phyloP scores from a whole-genome alignment of 768 basidiomycete species.

The Candolleomyces efflorescens region DNA sequence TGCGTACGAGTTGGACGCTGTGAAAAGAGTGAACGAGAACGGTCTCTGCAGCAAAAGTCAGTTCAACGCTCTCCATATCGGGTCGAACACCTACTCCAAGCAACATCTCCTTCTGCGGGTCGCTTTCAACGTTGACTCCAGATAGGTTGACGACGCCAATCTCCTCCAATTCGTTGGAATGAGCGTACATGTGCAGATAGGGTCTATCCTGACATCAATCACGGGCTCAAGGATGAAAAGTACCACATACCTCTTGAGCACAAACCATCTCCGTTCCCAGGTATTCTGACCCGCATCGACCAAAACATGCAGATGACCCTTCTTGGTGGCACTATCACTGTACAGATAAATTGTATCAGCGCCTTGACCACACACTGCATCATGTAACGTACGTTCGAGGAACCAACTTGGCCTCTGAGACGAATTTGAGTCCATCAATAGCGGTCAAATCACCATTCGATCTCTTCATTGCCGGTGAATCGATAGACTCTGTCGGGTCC shows the following conservation, averaged over 20 bases:
- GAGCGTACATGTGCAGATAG: constrained; percentile 84
- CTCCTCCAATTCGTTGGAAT: constrained; percentile 82
- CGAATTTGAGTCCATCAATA: constrained; percentile 58
- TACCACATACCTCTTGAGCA: constrained; percentile 65
- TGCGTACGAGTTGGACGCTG: constrained; percentile 87
- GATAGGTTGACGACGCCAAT: constrained; percentile 76
- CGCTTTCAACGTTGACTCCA: constrained; percentile 82
- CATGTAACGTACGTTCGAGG: constrained; percentile 58
- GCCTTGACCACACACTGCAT: not conserved
- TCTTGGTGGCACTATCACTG: constrained; percentile 82
- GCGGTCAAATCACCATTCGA: constrained; percentile 28
- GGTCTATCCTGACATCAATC: constrained; percentile 47
- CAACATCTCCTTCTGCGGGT: constrained; percentile 82
- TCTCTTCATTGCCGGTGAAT: constrained; percentile 30
- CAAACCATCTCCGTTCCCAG: constrained; percentile 87
- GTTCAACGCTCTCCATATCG: not conserved
- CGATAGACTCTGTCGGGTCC: constrained; percentile 58
- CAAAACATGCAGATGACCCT: constrained; percentile 77
- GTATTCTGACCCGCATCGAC: constrained; percentile 72
- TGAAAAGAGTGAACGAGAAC: constrained; percentile 88
- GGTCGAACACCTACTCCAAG: constrained; percentile 61
- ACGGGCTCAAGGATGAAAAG: not conserved
- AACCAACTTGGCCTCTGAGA: constrained; percentile 68
- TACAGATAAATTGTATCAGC: not conserved
- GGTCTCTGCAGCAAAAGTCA: constrained; percentile 51